Percentiles rank a stretch among this genome's conserved stretches.
These are phyloP conservation scores for Tetraselmis striata DNA, from an alignment of 139 green algal genomes.

Conservation along the genomic window DNA sequence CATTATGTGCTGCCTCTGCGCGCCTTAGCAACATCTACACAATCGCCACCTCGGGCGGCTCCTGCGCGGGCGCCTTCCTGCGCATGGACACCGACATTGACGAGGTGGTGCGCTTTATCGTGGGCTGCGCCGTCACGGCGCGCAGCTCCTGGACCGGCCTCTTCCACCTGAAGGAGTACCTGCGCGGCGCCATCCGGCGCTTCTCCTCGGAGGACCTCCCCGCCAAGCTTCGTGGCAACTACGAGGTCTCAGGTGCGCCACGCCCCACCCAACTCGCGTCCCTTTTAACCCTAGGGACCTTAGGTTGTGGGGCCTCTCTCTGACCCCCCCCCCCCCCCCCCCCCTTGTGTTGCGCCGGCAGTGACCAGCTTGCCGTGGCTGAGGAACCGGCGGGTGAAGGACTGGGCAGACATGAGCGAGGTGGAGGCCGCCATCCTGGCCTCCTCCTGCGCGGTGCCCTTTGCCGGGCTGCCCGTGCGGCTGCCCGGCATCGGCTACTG, in stretches of 20 bases:
- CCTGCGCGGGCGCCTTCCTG: constrained; percentile 12
- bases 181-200: constrained; percentile 9
- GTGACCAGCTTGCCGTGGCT: constrained; percentile 15
- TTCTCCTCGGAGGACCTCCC: neutral
- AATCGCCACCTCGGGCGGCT: constrained; percentile 12
- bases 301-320: too few relatives aligned
- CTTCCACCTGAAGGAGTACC: constrained; percentile 9
- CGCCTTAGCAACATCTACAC: constrained; percentile 11
- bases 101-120: neutral
- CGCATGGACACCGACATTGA: neutral
- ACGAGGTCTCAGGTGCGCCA: constrained; percentile 8
- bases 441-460: constrained; percentile 18
- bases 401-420: neutral
- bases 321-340: too few relatives aligned
- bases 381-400: constrained; percentile 13
- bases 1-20: neutral
- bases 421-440: constrained; percentile 19
- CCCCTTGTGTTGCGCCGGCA: too few relatives aligned
- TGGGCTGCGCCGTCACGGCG: neutral
- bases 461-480: constrained; percentile 15
- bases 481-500: constrained; percentile 10
- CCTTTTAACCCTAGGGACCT: too few relatives aligned
- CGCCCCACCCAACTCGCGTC: too few relatives aligned
- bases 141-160: neutral
- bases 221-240: constrained; percentile 3